Evolutionary conservation across 768 basidiomycete species (phyloP), one percentile per base, ranked within the genome.

Genomic region (Fibroporia radiculosa): DNA sequence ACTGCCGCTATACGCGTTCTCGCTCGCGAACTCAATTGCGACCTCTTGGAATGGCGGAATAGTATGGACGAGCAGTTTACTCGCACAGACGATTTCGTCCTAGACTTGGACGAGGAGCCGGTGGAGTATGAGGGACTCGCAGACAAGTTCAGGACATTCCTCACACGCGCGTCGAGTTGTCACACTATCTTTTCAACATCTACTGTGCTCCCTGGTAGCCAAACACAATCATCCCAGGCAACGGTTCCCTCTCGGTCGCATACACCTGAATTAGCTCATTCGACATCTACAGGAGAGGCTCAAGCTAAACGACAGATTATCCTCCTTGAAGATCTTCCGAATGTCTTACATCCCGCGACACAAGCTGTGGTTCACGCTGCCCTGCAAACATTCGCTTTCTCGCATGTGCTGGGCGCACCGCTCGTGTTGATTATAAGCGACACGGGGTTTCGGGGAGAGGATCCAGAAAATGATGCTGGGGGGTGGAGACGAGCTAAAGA

Each of bases 311-410:
- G 72, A 0, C 79, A 80, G 26, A 57, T 93, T 5, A 73, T 97
- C 42, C 77, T 97, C 3, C 68, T 96, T 6, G 90, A 93, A 63
- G 87, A 93, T 45, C 73, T 99, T 1, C 96, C 95, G 0, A 97
- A 98, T 58, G 77, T 97, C 44, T 67, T 90, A 4, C 90, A 92
- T 63, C 62, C 67, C 4, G 66, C 71, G 19, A 88, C 83, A 0
- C 82, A 80, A 55, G 63, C 67, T 12, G 74, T 75, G 7, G 93
- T 95, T 60, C 91, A 92, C 57, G 69, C 75, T 0, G 70, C 82
- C 4, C 60, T 96, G 1, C 64, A 78, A 39, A 60, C 74, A 1
- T 72, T 91, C 35, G 47, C 64, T 1, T 51, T 65, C 2, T 45
- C 49, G 0, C 42, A 45, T 2, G 39, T 66, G 0, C 50, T 57